Conservation (phyloP, 2,329 filamentous ascomycete species). For the Hypomyces perniciosus region DNA sequence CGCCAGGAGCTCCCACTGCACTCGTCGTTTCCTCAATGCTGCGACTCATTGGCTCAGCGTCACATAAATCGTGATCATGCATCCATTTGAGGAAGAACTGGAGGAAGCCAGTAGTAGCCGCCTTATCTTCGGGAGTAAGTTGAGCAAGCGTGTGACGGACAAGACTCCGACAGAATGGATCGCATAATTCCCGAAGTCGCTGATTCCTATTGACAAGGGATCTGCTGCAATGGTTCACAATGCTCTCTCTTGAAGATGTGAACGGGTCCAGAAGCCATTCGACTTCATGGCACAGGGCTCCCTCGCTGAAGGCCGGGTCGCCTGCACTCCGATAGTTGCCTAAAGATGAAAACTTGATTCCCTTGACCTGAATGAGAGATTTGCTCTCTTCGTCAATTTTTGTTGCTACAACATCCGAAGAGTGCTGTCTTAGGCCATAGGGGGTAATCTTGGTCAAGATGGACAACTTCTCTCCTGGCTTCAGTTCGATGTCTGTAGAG, state of each 20-base stretch:
- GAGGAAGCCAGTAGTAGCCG: background rate
- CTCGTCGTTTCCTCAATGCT: background rate
- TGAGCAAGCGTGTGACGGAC: slow-evolving; percentile 7
- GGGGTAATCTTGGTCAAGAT: background rate
- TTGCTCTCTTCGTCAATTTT: background rate
- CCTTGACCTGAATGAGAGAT: slow-evolving; percentile 1
- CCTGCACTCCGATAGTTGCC: background rate
- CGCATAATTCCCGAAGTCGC: background rate
- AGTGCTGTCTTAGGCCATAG: slow-evolving; percentile 10
- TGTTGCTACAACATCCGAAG: slow-evolving; percentile 2
- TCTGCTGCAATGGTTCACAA: slow-evolving; percentile 4
- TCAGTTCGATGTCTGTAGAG: slow-evolving; percentile 7
- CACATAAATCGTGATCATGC: background rate
- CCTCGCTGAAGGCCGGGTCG: background rate
- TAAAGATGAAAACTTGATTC: slow-evolving; percentile 9
- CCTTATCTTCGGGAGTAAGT: background rate
- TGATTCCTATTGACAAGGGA: background rate
- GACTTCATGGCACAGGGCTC: slow-evolving; percentile 5
- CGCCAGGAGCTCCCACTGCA: background rate
- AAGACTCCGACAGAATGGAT: slow-evolving; percentile 2
- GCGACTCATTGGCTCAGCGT: background rate
- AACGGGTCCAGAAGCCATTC: slow-evolving; percentile 9
- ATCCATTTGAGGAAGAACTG: slow-evolving; percentile 6
- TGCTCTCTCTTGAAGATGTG: background rate
- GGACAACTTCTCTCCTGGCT: slow-evolving; percentile 8